Percentiles rank a stretch among this genome's conserved stretches.
Evolutionary conservation across 2,329 filamentous ascomycete genomes (phyloP).

Genomic region (Juglanconis juglandina): DNA sequence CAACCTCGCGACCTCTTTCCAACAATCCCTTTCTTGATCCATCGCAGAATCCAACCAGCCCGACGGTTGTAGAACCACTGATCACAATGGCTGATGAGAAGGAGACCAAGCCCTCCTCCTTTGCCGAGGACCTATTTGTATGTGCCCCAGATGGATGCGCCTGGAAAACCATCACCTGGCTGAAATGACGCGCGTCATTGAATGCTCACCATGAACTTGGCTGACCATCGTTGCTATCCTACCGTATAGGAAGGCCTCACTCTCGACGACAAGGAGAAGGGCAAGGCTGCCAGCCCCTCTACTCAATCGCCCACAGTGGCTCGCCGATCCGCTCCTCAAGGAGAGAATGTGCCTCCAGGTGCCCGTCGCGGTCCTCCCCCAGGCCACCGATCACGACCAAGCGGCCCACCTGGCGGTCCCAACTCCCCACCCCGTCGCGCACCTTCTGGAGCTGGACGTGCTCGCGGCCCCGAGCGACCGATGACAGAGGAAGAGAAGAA

Average conservation of each 20-base stretch:
- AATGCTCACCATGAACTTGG: neutral
- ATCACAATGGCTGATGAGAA: conserved; percentile 48
- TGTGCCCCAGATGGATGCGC: conserved; percentile 35
- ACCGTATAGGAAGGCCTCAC: conserved; percentile 61
- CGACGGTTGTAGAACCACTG: conserved; percentile 38
- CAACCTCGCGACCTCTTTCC: conserved; percentile 54
- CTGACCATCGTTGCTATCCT: conserved; percentile 29
- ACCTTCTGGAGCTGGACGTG: conserved; percentile 53
- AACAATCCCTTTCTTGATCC: conserved; percentile 74
- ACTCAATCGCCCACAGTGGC: conserved; percentile 33
- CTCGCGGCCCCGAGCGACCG: conserved; percentile 58
- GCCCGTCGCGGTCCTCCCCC: conserved; percentile 40
- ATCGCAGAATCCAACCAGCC: conserved; percentile 31
- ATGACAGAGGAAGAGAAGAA: conserved; percentile 59
- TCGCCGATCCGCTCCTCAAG: conserved; percentile 35
- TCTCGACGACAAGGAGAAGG: conserved; percentile 62
- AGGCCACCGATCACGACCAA: conserved; percentile 51
- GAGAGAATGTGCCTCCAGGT: conserved; percentile 48
- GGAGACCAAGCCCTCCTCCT: conserved; percentile 43
- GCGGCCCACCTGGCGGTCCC: conserved; percentile 32
- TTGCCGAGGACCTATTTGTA: conserved; percentile 75
- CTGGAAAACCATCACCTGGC: too few relatives aligned
- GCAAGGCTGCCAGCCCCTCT: conserved; percentile 30
- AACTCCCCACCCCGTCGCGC: conserved; percentile 30
- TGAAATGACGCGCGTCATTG: neutral